A percentile compares a stretch with the other conserved stretches of the same genome.
These are phyloP conservation scores for Penicillium crustosum DNA, from an alignment of 2,329 filamentous ascomycete species.

Conservation along the genomic window DNA sequence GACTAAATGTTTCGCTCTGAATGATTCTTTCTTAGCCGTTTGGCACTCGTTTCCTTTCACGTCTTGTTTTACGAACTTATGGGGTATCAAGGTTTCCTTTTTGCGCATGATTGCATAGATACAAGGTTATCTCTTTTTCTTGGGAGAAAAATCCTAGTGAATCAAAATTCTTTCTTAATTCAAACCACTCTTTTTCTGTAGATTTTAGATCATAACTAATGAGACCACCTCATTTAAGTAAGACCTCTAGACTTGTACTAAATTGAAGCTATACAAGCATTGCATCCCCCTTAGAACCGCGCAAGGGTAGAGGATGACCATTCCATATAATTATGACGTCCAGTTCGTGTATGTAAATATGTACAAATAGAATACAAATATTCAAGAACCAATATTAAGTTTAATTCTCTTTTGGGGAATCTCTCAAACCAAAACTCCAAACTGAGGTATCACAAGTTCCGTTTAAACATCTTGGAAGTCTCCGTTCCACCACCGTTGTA, in stretches of 20 bases:
- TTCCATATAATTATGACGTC: neutral
- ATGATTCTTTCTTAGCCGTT: slow-evolving; percentile 12
- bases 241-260: neutral
- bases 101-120: slow-evolving; percentile 43
- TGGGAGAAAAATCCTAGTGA: slow-evolving; percentile 21
- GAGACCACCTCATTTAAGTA: too few relatives aligned
- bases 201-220: neutral
- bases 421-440: slow-evolving; percentile 1
- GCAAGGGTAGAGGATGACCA: neutral
- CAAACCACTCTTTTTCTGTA: neutral
- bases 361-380: neutral
- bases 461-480: slow-evolving; percentile 36
- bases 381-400: neutral
- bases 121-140: slow-evolving; percentile 30
- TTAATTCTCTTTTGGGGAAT: neutral
- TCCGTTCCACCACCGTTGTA: slow-evolving; percentile 43
- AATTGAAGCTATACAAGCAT: neutral
- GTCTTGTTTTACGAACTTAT: slow-evolving; percentile 43
- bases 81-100: slow-evolving; percentile 35
- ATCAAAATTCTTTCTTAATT: slow-evolving; percentile 26
- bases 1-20: slow-evolving; percentile 52
- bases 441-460: neutral
- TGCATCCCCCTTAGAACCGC: neutral
- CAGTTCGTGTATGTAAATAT: neutral
- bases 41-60: slow-evolving; percentile 29